Percentiles rank a stretch among this genome's conserved stretches.
Conservation (phyloP, 1,284 basidiomycete species). For the Takashimella tepidaria region DNA sequence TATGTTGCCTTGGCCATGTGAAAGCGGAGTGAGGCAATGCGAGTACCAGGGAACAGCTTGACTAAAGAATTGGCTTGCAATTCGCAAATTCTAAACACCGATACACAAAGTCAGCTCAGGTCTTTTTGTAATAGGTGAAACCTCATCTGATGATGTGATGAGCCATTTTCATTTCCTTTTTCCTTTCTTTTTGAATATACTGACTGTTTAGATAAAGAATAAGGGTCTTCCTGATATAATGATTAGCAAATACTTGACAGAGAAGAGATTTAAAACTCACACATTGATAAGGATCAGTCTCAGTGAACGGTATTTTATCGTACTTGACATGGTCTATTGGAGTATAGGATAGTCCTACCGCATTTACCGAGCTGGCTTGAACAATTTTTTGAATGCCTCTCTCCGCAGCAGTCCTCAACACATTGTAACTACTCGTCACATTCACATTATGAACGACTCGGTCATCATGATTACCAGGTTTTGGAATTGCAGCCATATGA, state of each 20-base stretch:
- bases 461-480: slow-evolving; percentile 29
- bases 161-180: too few species aligned
- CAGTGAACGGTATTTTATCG: slow-evolving; percentile 32
- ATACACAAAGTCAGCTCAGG: too few species aligned
- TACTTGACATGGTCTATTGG: slow-evolving; percentile 23
- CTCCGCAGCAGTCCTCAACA: slow-evolving; percentile 40
- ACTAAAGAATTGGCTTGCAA: slow-evolving; percentile 40
- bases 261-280: slow-evolving; percentile 21
- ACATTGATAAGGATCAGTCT: slow-evolving; percentile 21
- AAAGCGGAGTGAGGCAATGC: slow-evolving; percentile 45
- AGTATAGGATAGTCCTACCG: slow-evolving; percentile 32
- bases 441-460: slow-evolving; percentile 44
- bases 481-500: slow-evolving; percentile 44
- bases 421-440: slow-evolving; percentile 35
- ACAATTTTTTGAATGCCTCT: slow-evolving; percentile 38
- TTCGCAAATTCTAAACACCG: slow-evolving; percentile 45
- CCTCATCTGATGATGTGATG: too few species aligned
- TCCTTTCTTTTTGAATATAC: slow-evolving; percentile 8
- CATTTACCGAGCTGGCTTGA: slow-evolving; percentile 44
- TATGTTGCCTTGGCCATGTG: slow-evolving; percentile 31
- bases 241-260: background rate
- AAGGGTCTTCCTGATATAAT: slow-evolving; percentile 31
- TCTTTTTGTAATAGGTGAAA: too few species aligned
- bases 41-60: slow-evolving; percentile 31
- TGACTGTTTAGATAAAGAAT: slow-evolving; percentile 40